A percentile compares a stretch with the other conserved stretches of the same genome.
Evolutionary conservation across 2,329 filamentous ascomycete species (phyloP).

Genomic region (Aspergillus pseudotamarii): DNA sequence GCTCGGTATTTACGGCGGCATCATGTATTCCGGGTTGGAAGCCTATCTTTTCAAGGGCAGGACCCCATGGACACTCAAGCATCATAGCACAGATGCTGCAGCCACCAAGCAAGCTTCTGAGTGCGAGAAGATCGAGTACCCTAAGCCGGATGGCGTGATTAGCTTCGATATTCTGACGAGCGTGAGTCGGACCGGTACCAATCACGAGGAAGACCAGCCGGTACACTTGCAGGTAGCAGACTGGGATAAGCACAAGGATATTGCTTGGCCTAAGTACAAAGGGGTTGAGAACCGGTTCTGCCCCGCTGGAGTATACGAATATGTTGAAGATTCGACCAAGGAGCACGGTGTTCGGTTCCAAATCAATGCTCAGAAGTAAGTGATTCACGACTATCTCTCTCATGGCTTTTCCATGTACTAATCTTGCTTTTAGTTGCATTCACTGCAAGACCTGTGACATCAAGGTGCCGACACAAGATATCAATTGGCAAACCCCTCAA

Average conservation of each 20-base stretch:
- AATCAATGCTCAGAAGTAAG: constrained; percentile 96
- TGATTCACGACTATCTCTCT: constrained; percentile 28
- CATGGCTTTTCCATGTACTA: constrained; percentile 12
- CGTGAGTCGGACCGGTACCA: constrained; percentile 92
- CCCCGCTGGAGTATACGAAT: constrained; percentile 96
- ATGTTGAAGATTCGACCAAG: constrained; percentile 88
- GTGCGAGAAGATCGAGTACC: constrained; percentile 89
- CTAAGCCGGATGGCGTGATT: constrained; percentile 93
- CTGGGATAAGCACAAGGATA: constrained; percentile 85
- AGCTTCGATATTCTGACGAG: constrained; percentile 95
- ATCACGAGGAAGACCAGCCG: constrained; percentile 98
- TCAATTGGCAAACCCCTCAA: constrained; percentile 95
- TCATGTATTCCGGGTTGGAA: constrained; percentile 91
- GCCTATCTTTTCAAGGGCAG: constrained; percentile 84
- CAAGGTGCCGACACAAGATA: constrained; percentile 94
- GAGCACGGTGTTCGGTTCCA: constrained; percentile 90
- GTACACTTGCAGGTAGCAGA: constrained; percentile 94
- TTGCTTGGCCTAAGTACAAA: constrained; percentile 84
- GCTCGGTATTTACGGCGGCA: constrained; percentile 83
- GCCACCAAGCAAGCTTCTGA: constrained; percentile 79
- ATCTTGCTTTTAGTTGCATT: constrained; percentile 70
- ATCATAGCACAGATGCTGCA: constrained; percentile 75
- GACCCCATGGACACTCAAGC: constrained; percentile 88
- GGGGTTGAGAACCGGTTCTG: constrained; percentile 96
- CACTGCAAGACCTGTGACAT: constrained; percentile 99